Percentiles rank a stretch among this genome's conserved stretches.
phyloP scores from a whole-genome alignment of 2,329 filamentous ascomycete genomes.

The Metarhizium humberi region DNA sequence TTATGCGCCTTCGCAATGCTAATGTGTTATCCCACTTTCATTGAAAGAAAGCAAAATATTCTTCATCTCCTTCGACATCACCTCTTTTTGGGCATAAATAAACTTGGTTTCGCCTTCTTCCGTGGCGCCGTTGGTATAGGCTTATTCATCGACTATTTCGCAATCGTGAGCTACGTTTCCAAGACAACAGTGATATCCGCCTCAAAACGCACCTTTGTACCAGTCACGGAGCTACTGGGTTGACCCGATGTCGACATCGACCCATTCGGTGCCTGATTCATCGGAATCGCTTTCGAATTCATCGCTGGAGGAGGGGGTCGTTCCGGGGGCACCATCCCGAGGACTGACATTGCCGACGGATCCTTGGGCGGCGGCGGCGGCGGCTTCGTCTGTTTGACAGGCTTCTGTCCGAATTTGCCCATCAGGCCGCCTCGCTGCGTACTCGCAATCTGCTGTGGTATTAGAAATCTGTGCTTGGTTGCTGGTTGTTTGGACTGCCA shows the following conservation, averaged over 20 bases:
- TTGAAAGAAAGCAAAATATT: not conserved
- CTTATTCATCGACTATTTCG: slow-evolving; percentile 1
- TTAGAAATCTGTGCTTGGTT: slow-evolving; percentile 14
- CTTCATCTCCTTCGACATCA: not conserved
- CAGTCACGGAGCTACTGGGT: slow-evolving; percentile 8
- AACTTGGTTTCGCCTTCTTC: slow-evolving; percentile 12
- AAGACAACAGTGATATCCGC: not conserved
- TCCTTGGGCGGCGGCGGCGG: slow-evolving; percentile 32
- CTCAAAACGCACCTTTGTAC: slow-evolving; percentile 11
- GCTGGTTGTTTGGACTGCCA: not conserved
- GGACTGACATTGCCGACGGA: slow-evolving; percentile 42
- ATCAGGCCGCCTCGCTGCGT: slow-evolving; percentile 22
- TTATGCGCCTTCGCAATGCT: slow-evolving; percentile 6
- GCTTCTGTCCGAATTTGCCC: slow-evolving; percentile 26
- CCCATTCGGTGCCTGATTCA: slow-evolving; percentile 12
- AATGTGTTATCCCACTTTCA: not conserved
- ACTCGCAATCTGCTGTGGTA: slow-evolving; percentile 18
- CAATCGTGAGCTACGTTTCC: not conserved
- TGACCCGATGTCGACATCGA: slow-evolving; percentile 11
- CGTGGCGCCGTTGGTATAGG: slow-evolving; percentile 5
- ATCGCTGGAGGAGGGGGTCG: slow-evolving; percentile 23
- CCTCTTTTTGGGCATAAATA: slow-evolving; percentile 14
- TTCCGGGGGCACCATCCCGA: slow-evolving; percentile 38
- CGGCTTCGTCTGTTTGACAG: slow-evolving; percentile 16
- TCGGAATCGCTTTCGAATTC: slow-evolving; percentile 7